Conservation (phyloP, 495 filamentous ascomycete genomes). For the Tuber indicum region DNA sequence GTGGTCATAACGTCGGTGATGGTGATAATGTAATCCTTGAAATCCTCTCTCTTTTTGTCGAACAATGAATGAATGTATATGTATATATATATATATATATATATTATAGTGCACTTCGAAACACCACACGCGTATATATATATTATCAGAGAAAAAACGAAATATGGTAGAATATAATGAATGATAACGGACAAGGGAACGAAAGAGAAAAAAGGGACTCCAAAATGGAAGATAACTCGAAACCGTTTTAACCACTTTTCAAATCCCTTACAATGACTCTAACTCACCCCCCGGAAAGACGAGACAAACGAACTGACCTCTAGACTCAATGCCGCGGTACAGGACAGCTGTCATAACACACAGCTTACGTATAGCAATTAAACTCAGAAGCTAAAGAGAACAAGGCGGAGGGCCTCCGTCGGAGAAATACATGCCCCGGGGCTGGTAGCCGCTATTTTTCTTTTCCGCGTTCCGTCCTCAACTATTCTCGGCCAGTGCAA, state of each 20-base stretch:
- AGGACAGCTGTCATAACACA: not conserved
- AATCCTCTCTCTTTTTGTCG: not conserved
- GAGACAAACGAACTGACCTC: not conserved
- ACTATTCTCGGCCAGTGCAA: not conserved
- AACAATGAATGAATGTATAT: not conserved
- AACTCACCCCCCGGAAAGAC: not conserved
- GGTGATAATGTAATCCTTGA: constrained; percentile 3
- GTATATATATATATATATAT: not conserved
- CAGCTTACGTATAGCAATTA: constrained; percentile 3
- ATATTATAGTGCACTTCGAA: constrained; percentile 4
- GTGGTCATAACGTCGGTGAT: not conserved
- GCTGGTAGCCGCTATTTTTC: not conserved
- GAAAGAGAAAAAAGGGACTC: not conserved
- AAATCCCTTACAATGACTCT: constrained; percentile 3
- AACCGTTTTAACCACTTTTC: constrained; percentile 4
- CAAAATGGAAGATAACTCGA: not conserved
- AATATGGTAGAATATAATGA: not conserved
- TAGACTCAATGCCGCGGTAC: not conserved
- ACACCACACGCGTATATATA: not conserved
- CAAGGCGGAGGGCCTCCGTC: not conserved
- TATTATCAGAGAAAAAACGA: not conserved
- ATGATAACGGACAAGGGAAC: not conserved
- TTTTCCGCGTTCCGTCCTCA: not conserved
- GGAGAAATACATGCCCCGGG: constrained; percentile 2
- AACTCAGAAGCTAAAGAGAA: not conserved